phyloP scores from a whole-genome alignment of 2,329 filamentous ascomycete genomes.

The Bisporella sp. region DNA sequence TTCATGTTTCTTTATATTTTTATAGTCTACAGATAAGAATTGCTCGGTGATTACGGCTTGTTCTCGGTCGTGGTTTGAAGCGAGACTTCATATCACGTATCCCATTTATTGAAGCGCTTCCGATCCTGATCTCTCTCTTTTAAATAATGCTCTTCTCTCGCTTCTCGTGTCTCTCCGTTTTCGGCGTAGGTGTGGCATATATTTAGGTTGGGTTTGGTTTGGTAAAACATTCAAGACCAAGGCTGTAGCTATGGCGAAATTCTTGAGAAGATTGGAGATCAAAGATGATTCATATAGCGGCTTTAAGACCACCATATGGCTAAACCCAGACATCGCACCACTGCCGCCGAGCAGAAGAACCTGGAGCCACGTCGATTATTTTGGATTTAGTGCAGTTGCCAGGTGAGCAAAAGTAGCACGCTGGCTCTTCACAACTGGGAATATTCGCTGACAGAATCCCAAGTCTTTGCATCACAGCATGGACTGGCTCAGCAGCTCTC shows the following conservation, averaged over 20 bases:
- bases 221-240: background rate
- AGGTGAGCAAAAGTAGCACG: constrained; percentile 24
- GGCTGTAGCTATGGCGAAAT: background rate
- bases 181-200: background rate
- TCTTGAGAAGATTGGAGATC: constrained; percentile 7
- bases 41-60: too few species aligned
- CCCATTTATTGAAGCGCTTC: too few species aligned
- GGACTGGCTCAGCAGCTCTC: constrained; percentile 18
- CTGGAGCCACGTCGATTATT: constrained; percentile 31
- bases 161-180: background rate
- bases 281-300: constrained; percentile 13
- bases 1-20: too few species aligned
- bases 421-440: background rate
- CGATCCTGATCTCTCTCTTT: background rate
- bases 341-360: constrained; percentile 31
- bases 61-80: too few species aligned
- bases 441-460: background rate
- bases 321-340: constrained; percentile 45
- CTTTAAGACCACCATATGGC: constrained; percentile 24
- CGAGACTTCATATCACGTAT: too few species aligned
- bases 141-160: background rate
- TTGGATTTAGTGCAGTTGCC: constrained; percentile 32
- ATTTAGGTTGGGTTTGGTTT: too few species aligned
- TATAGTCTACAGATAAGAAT: too few species aligned
- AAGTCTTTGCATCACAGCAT: constrained; percentile 2